These are phyloP conservation scores for Lichina pygmaea DNA, from an alignment of 495 filamentous ascomycete species.

Conservation along the genomic window DNA sequence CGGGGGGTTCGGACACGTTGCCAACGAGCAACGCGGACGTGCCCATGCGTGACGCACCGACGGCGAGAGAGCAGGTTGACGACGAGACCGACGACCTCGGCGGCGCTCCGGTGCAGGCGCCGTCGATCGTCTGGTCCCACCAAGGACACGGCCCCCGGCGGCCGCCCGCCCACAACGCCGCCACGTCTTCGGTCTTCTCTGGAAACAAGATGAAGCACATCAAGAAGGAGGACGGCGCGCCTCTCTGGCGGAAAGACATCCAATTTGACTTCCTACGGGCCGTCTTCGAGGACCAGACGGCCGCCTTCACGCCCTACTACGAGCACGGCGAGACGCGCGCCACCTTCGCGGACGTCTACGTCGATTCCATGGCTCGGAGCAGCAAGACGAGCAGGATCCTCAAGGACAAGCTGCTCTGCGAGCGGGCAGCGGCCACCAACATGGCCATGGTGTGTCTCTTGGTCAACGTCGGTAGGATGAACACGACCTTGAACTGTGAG, in stretches of 20 bases:
- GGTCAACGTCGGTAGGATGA: conserved; percentile 96
- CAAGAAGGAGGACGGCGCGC: conserved; percentile 93
- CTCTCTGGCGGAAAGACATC: conserved; percentile 90
- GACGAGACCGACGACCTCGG: too few relatives aligned
- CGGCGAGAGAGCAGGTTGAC: too few relatives aligned
- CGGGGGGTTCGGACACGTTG: too few relatives aligned
- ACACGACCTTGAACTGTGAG: conserved; percentile 91
- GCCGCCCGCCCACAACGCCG: conserved; percentile 17
- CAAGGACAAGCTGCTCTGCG: conserved; percentile 83
- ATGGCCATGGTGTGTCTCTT: conserved; percentile 99
- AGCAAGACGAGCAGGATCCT: conserved; percentile 98
- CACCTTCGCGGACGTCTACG: conserved; percentile 88
- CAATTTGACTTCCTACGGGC: conserved; percentile 83
- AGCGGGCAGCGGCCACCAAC: conserved; percentile 70
- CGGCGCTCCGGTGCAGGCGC: not conserved
- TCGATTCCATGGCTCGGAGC: conserved; percentile 93
- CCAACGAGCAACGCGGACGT: too few relatives aligned
- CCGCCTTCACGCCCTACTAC: conserved; percentile 72
- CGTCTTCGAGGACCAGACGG: conserved; percentile 65
- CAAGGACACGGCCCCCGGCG: not conserved
- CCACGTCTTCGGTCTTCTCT: conserved; percentile 41
- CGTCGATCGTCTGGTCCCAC: not conserved
- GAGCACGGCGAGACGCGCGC: conserved; percentile 35
- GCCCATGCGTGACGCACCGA: too few relatives aligned
- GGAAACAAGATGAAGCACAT: conserved; percentile 89